Evolutionary conservation across 2,329 filamentous ascomycete species (phyloP).

Genomic region (Verruconis gallopava): DNA sequence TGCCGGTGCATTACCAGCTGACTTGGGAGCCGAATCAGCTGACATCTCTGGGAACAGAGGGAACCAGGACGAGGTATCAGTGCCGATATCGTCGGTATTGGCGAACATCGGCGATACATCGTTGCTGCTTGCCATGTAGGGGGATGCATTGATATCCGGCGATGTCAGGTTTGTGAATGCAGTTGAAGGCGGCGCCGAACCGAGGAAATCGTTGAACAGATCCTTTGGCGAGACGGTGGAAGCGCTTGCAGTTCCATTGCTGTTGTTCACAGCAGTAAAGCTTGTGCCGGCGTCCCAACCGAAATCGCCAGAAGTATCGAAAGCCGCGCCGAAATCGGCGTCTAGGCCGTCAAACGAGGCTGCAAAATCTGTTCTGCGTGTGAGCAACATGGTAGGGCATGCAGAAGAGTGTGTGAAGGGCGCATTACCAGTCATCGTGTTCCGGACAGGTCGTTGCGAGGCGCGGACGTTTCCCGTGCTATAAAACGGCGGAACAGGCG

Average conservation of each 20-base stretch:
- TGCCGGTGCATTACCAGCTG: conserved; percentile 18
- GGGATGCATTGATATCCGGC: conserved; percentile 65
- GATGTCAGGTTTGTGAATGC: conserved; percentile 77
- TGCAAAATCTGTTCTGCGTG: conserved; percentile 31
- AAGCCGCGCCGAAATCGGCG: conserved; percentile 24
- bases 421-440: conserved; percentile 46
- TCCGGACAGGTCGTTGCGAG: conserved; percentile 12
- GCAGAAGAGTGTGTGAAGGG: conserved; percentile 7
- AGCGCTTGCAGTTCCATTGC: conserved; percentile 23
- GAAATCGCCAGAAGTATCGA: conserved; percentile 22
- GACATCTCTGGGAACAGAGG: conserved; percentile 49
- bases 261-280: conserved; percentile 34
- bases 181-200: conserved; percentile 69
- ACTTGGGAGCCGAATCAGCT: too few relatives aligned
- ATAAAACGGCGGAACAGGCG: conserved; percentile 60
- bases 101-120: conserved; percentile 70
- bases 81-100: conserved; percentile 40
- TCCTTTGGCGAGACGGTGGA: conserved; percentile 75
- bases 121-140: conserved; percentile 55
- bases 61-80: conserved; percentile 50
- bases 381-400: conserved; percentile 7
- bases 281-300: conserved; percentile 23
- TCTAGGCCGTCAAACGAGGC: conserved; percentile 34
- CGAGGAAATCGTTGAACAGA: conserved; percentile 49
- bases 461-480: conserved; percentile 38